Evolutionary conservation across 306 rosid species (phyloP), one percentile per base, ranked within the genome.

Genomic region (Argentina anserina): DNA sequence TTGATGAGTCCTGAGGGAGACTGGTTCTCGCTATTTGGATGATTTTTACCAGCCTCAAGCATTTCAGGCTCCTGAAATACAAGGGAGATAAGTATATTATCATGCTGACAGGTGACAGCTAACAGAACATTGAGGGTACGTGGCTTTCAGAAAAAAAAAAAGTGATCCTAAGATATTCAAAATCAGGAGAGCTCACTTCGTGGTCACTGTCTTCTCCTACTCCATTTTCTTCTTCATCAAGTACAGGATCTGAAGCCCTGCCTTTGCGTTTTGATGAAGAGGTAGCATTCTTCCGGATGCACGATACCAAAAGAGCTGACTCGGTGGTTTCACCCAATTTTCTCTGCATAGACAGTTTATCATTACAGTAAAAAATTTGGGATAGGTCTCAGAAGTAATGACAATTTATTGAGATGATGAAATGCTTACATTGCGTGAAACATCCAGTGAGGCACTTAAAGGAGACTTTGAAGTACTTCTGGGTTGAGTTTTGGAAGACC

Each of bases 31-130:
- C 67, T 84, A 78, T 75, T 77, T 42, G 73, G 74, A 56, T 75
- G 65, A 59, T 78, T 77, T 84, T 81, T 81, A 73, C 79, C 88
- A 63, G 78, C 77, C 75, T 76, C 82, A 70, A 64, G 74, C 62
- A 66, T 75, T 67, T 77, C 77, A 66, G 76, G 75, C 81, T 86
- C 82, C 97, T 91, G 90, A 87, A 88, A 72, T 71, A 74, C 31
- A 77, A 53, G 59, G 69, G 14, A 69, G 65, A 73, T 78, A 65
- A 73, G 74, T 9, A 65, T n/a, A 31, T 63, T 59, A 7, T 1
- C 53, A 71, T 26, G 39, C 13, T 17, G 10, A 39, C 28, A 17
- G 28, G 7, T 17, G 10, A 39, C 28, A 71, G 75, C 75, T 55
- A 56, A 29, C 41, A 28, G 29, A 71, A 56, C 28, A 60, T 17